phyloP scores from a whole-genome alignment of 192 early-diverging fungal species.

The Rhizophagus sp. region DNA sequence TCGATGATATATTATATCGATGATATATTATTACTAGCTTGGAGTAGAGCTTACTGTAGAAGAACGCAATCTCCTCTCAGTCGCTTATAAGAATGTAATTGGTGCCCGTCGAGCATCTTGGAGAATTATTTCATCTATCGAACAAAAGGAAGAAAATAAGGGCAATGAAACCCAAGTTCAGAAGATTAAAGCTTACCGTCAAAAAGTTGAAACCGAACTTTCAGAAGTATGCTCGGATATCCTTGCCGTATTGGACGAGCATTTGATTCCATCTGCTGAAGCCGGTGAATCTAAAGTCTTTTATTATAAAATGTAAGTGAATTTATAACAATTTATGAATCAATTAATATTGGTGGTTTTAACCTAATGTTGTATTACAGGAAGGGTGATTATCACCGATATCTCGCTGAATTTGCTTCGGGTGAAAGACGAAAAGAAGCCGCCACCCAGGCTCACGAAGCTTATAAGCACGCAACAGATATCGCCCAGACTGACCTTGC shows the following conservation, averaged over 20 bases:
- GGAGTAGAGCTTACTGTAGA: constrained; percentile 90
- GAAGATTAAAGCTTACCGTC: constrained; percentile 87
- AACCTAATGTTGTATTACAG: constrained; percentile 47
- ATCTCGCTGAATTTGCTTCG: constrained; percentile 91
- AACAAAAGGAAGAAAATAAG: constrained; percentile 92
- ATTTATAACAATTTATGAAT: constrained; percentile 58
- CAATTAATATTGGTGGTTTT: constrained; percentile 33
- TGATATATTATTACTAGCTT: constrained; percentile 44
- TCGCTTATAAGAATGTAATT: constrained; percentile 99
- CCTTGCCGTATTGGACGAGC: constrained; percentile 78
- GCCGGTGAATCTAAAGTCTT: constrained; percentile 96
- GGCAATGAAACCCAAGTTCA: constrained; percentile 83
- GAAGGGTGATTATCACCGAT: constrained; percentile 97
- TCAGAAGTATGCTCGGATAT: constrained; percentile 92
- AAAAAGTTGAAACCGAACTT: constrained; percentile 92
- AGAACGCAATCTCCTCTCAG: constrained; percentile 96
- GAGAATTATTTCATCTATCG: constrained; percentile 97
- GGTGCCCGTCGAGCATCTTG: constrained; percentile 96
- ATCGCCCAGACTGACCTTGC: constrained; percentile 79
- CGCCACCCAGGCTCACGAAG: constrained; percentile 76
- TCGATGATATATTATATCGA: background rate
- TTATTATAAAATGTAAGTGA: constrained; percentile 94
- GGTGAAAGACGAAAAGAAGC: constrained; percentile 81
- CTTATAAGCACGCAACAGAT: constrained; percentile 91
- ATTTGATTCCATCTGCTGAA: constrained; percentile 86